A percentile compares a stretch with the other conserved stretches of the same genome.
These are phyloP conservation scores for Alternaria gansuensis DNA, from an alignment of 2,329 filamentous ascomycete species.

Conservation along the genomic window DNA sequence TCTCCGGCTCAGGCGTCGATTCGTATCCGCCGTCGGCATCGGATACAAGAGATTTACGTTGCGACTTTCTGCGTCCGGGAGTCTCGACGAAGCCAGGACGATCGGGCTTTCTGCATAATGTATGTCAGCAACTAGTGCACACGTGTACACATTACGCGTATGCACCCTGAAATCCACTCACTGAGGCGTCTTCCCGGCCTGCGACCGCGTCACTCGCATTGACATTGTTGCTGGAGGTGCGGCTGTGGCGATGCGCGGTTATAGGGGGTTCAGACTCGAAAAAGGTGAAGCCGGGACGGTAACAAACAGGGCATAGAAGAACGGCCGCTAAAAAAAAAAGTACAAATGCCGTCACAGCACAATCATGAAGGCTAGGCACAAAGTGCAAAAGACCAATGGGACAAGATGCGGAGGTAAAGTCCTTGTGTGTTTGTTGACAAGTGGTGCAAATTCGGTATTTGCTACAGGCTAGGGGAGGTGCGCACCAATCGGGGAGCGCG, in stretches of 20 bases:
- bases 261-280: constrained; percentile 21
- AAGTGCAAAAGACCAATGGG: constrained; percentile 20
- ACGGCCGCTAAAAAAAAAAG: constrained; percentile 13
- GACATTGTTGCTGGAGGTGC: constrained; percentile 42
- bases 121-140: constrained; percentile 34
- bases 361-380: constrained; percentile 16
- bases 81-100: constrained; percentile 61
- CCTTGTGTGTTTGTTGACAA: constrained; percentile 39
- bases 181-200: constrained; percentile 60
- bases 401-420: constrained; percentile 8
- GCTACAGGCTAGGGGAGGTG: constrained; percentile 8
- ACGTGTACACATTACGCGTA: not conserved
- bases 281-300: constrained; percentile 1
- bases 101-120: constrained; percentile 49
- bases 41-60: constrained; percentile 53
- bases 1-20: constrained; percentile 50
- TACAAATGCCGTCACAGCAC: constrained; percentile 19
- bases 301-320: not conserved
- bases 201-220: constrained; percentile 57
- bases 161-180: constrained; percentile 37
- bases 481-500: constrained; percentile 15
- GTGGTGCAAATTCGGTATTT: constrained; percentile 22
- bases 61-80: constrained; percentile 55
- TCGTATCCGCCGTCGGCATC: constrained; percentile 40
- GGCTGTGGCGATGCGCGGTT: constrained; percentile 27